A percentile compares a stretch with the other conserved stretches of the same genome.
phyloP scores from a whole-genome alignment of 345 rosid species.

The Erysimum cheiranthoides region DNA sequence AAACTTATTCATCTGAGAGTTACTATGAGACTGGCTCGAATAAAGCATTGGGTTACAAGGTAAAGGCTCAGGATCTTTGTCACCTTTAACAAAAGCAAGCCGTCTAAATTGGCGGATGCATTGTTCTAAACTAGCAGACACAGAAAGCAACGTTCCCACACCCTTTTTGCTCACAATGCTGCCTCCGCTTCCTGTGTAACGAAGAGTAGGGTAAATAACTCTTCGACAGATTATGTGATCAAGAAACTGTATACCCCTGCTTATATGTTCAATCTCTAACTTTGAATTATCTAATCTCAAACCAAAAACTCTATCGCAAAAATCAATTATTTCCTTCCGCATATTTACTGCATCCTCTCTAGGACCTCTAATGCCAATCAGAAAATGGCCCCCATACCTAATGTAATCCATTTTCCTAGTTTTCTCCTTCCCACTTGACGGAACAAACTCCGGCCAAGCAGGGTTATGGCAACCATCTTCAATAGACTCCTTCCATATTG shows the following conservation, averaged over 20 bases:
- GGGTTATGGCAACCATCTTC: conserved; percentile 92
- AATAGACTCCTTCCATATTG: conserved; percentile 87
- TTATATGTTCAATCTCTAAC: conserved; percentile 84
- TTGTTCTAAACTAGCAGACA: conserved; percentile 88
- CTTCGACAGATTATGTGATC: conserved; percentile 87
- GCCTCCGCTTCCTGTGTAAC: conserved; percentile 85
- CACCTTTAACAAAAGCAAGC: conserved; percentile 91
- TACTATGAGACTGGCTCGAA: conserved; percentile 95
- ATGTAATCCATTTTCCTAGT: conserved; percentile 94
- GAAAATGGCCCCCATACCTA: conserved; percentile 85
- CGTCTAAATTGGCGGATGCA: conserved; percentile 78
- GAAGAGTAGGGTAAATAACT: conserved; percentile 84
- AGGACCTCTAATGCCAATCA: conserved; percentile 92
- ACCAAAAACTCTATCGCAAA: conserved; percentile 63
- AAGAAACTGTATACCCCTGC: conserved; percentile 87
- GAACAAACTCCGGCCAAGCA: conserved; percentile 99
- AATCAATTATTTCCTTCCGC: conserved; percentile 71
- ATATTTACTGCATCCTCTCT: conserved; percentile 83
- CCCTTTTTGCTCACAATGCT: conserved; percentile 84
- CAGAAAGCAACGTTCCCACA: conserved; percentile 91
- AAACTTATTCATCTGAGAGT: conserved; percentile 96
- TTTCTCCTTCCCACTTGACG: conserved; percentile 85
- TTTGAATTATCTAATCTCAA: conserved; percentile 74
- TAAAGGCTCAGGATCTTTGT: conserved; percentile 92
- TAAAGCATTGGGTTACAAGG: conserved; percentile 96